phyloP scores from a whole-genome alignment of 495 filamentous ascomycete species.

The Lichenothelia convexa region DNA sequence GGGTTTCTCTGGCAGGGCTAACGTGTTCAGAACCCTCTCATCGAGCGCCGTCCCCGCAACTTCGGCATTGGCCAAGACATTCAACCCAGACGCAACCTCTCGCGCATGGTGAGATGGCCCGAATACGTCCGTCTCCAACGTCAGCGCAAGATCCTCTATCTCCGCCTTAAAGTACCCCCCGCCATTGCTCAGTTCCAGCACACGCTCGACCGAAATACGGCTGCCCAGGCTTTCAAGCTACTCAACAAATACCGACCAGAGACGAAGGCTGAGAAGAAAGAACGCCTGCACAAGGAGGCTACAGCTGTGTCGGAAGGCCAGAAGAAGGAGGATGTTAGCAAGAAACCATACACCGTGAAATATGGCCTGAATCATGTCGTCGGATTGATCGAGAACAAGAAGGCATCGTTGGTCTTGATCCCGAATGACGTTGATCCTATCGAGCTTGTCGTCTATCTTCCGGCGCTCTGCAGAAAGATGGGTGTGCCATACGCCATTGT shows the following conservation, averaged over 20 bases:
- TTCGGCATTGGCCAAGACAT: conserved; percentile 98
- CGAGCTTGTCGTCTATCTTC: conserved; percentile 97
- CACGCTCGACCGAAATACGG: conserved; percentile 95
- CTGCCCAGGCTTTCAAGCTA: conserved; percentile 91
- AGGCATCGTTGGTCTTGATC: conserved; percentile 92
- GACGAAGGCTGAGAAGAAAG: conserved; percentile 99
- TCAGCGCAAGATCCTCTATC: conserved; percentile 98
- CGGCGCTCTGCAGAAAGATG: conserved; percentile 99
- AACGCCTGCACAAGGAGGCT: conserved; percentile 93
- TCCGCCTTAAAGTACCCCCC: conserved; percentile 96
- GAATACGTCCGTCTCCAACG: conserved; percentile 93
- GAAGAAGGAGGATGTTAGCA: conserved; percentile 99
- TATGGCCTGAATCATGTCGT: conserved; percentile 99
- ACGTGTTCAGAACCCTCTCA: conserved; percentile 74
- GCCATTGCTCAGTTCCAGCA: conserved; percentile 95
- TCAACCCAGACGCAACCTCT: conserved; percentile 92
- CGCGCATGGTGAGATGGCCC: conserved; percentile 99
- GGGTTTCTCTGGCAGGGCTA: conserved; percentile 14
- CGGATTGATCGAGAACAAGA: conserved; percentile 99
- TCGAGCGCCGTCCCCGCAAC: conserved; percentile 95
- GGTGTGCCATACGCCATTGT: conserved; percentile 97
- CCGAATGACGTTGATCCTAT: conserved; percentile 99
- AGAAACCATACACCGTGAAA: conserved; percentile 99
- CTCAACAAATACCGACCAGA: conserved; percentile 99
- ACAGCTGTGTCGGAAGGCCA: conserved; percentile 92